Base-by-base conservation (phyloP, 306 rosid genomes). In the Vigna angularis region DNA sequence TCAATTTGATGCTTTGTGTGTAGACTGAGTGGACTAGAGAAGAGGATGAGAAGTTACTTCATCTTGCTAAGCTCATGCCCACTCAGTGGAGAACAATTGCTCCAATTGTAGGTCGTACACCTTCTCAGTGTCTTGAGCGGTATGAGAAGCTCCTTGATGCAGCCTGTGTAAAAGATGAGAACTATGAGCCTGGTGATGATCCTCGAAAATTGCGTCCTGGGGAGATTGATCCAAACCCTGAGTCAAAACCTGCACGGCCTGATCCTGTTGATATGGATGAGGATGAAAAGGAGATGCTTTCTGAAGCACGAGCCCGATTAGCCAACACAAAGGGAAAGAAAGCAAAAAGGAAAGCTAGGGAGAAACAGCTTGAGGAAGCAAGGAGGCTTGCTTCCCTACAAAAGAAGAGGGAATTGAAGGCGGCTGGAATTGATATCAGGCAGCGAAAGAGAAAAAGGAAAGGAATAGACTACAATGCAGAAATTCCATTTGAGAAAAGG, bases 221-320 rank as follows among this genome's bases (percentile, higher is more conserved):
- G 12, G 47, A 42, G 13, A 42, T 42, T 42, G 47, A 42, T 42
- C 47, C 47, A 9, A 93, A 93, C 74, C 97, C 98, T 0, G 97
- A 93, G 73, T 91, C 98, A 1, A 91, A 93, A 84, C 98, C 98
- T 63, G 98, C 98, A 47, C 94, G 98, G 0, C 98, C 98, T 3
- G 98, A 93, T 77, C 98, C 98, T 36, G 94, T 93, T 73, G 98
- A 93, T 83, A 93, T 93, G 98, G 98, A 93, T 57, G 98, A 93
- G 86, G 98, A 93, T 76, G 98, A 93, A 82, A 93, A 93, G 80
- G 98, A 93, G 85, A 93, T 93, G 98, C 93, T 93, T 85, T 93
- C 98, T 16, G 98, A 93, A 81, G 98, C 98, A 5, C 91, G 98
- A 34, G 98, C 98, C 58, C 85, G 98, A 76, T 86, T 93, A 71